Evolutionary conservation across 2,329 filamentous ascomycete species (phyloP), one percentile per base, ranked within the genome.

Genomic region (Periconia sp.): DNA sequence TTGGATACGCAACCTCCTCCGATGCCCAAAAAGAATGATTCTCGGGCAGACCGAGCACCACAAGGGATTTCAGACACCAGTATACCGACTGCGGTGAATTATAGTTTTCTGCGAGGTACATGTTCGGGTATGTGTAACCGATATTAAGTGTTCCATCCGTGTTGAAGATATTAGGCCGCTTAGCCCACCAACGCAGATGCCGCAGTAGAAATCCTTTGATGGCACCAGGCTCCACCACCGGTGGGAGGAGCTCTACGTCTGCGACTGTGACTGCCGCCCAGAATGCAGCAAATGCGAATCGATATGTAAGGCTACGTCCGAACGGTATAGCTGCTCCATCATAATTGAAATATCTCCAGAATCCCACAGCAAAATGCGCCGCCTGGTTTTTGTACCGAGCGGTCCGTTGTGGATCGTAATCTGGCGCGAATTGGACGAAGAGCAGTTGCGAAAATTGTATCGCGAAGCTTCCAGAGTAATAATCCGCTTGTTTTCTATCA

Each of bases 51-150:
- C 61, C 61, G 1, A 76, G 50, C 0, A 66, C 66, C 0, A 77
- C 59, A 1, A 80, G 63, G 0, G 71, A 68, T 40, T 80, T 80
- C 3, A 80, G 56, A 15, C 68, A 72, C 78, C 77, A 80, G 49
- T 79, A 80, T 0, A 70, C 63, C 0, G 75, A 79, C 48, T 80
- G 77, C 0, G 77, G 77, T 0, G 77, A 80, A 52, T 80, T 80
- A 49, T 80, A 80, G 44, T 78, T 72, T 49, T 80, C 78, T 5
- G 64, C 60, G 63, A 80, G 68, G 47, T 73, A 78, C 75, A 78
- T 78, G 45, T 80, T 80, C n/a, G 66, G 61, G 30, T 67, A 71
- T 5, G 57, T 49, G 40, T 62, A 73, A 2, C 66, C 76, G 16
- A 78, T 75, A 5, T 69, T 77, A 9, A 76, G 36, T 0, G 74